Conservation (phyloP, 2,329 filamentous ascomycete genomes). For the Cytospora chrysosperma region DNA sequence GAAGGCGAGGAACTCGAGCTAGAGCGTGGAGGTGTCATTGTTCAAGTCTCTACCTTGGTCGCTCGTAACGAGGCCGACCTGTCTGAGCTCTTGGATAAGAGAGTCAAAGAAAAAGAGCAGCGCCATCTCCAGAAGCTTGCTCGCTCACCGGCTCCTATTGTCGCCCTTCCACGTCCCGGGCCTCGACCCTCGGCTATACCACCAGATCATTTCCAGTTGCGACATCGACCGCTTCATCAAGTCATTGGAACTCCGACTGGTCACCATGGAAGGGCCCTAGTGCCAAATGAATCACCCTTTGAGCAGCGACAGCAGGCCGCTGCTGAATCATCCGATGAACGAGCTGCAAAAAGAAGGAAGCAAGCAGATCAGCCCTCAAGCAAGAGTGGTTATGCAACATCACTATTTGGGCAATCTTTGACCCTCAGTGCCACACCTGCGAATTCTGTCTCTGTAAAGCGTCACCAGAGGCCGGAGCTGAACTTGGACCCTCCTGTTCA, state of each 20-base stretch:
- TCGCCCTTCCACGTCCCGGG: constrained; percentile 30
- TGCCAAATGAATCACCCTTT: constrained; percentile 63
- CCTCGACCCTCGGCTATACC: constrained; percentile 27
- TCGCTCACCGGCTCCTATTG: constrained; percentile 31
- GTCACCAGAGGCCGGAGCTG: constrained; percentile 21
- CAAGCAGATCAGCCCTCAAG: constrained; percentile 39
- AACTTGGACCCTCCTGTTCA: constrained; percentile 12
- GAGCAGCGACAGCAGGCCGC: constrained; percentile 50
- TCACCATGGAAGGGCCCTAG: constrained; percentile 58
- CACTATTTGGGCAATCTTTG: constrained; percentile 48
- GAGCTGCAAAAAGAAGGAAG: constrained; percentile 43
- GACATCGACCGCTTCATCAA: constrained; percentile 51
- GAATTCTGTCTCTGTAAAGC: constrained; percentile 34
- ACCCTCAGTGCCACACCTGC: constrained; percentile 41
- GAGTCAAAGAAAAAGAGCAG: constrained; percentile 55
- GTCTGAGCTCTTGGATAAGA: constrained; percentile 70
- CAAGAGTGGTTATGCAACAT: constrained; percentile 51
- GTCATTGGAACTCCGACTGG: constrained; percentile 65
- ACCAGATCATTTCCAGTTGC: constrained; percentile 38
- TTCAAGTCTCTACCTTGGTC: constrained; percentile 77
- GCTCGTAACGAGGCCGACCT: constrained; percentile 75
- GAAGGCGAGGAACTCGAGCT: constrained; percentile 82
- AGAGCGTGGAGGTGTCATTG: constrained; percentile 71
- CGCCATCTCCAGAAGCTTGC: constrained; percentile 45
- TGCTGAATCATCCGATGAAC: constrained; percentile 28